phyloP scores from a whole-genome alignment of 2,329 filamentous ascomycete species.

The Xylaria sp. region DNA sequence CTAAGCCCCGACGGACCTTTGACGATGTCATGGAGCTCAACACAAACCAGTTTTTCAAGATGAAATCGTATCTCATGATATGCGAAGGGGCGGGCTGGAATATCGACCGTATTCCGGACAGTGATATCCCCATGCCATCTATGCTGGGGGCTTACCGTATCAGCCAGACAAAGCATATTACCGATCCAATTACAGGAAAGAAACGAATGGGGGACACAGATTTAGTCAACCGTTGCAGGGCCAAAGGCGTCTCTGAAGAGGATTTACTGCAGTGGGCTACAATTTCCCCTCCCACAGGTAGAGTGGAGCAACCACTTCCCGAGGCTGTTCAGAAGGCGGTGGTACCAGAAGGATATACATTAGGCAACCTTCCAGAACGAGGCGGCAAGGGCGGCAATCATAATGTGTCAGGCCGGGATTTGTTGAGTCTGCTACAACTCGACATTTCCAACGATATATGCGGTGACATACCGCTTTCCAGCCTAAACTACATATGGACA shows the following conservation, averaged over 20 bases:
- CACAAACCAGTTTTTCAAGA: slow-evolving; percentile 45
- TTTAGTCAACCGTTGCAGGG: slow-evolving; percentile 42
- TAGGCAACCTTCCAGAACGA: slow-evolving; percentile 9
- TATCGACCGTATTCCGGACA: slow-evolving; percentile 50
- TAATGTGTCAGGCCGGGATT: slow-evolving; percentile 35
- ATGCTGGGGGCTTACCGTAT: slow-evolving; percentile 45
- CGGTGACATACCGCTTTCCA: slow-evolving; percentile 43
- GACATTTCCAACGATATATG: slow-evolving; percentile 48
- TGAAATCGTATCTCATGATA: slow-evolving; percentile 48
- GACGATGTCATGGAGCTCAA: slow-evolving; percentile 35
- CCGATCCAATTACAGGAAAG: slow-evolving; percentile 46
- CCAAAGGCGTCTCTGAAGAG: slow-evolving; percentile 36
- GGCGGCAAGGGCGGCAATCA: slow-evolving; percentile 2
- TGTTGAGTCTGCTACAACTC: slow-evolving; percentile 37
- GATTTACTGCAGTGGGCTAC: slow-evolving; percentile 17
- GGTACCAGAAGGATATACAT: slow-evolving; percentile 20
- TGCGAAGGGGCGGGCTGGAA: slow-evolving; percentile 51
- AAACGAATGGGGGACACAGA: slow-evolving; percentile 45
- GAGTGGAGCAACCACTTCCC: slow-evolving; percentile 4
- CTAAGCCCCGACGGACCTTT: background rate
- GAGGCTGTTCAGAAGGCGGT: slow-evolving; percentile 10
- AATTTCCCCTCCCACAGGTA: background rate
- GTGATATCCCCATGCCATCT: slow-evolving; percentile 42
- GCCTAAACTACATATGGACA: slow-evolving; percentile 50
- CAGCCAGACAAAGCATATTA: slow-evolving; percentile 39